Percentiles rank a stretch among this genome's conserved stretches.
Conservation (phyloP, 768 basidiomycete species). For the Tephrocybe sp. region DNA sequence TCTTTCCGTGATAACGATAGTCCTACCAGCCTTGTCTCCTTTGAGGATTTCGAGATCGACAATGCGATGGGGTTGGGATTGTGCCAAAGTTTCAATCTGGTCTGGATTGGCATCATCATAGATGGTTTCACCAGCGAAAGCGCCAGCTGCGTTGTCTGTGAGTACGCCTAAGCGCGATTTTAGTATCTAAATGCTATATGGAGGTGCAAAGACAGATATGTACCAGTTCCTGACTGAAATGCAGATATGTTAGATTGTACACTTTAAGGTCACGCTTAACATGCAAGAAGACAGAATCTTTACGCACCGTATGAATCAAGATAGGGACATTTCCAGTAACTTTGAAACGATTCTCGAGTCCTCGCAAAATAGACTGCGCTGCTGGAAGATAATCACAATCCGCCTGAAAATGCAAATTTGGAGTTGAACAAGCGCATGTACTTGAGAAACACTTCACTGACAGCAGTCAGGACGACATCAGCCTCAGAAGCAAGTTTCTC, state of each 20-base stretch:
- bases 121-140: slow-evolving; percentile 29
- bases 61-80: slow-evolving; percentile 44
- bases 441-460: neutral
- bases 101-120: slow-evolving; percentile 49
- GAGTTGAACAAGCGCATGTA: neutral
- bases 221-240: slow-evolving; percentile 50
- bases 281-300: neutral
- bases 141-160: slow-evolving; percentile 43
- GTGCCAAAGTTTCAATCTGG: slow-evolving; percentile 43
- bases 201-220: neutral
- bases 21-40: slow-evolving; percentile 47
- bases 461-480: slow-evolving; percentile 18
- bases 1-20: neutral
- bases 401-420: slow-evolving; percentile 20
- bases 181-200: neutral
- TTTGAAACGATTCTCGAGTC: slow-evolving; percentile 45
- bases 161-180: slow-evolving; percentile 32
- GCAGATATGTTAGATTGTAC: neutral
- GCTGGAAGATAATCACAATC: slow-evolving; percentile 44
- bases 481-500: slow-evolving; percentile 41
- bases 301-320: slow-evolving; percentile 61
- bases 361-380: slow-evolving; percentile 44
- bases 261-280: too few relatives aligned
- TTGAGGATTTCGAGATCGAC: slow-evolving; percentile 45
- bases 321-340: slow-evolving; percentile 39